Percentiles rank a stretch among this genome's conserved stretches.
Evolutionary conservation across 1,284 basidiomycete species (phyloP).

Genomic region (Psilocybe mexicana): DNA sequence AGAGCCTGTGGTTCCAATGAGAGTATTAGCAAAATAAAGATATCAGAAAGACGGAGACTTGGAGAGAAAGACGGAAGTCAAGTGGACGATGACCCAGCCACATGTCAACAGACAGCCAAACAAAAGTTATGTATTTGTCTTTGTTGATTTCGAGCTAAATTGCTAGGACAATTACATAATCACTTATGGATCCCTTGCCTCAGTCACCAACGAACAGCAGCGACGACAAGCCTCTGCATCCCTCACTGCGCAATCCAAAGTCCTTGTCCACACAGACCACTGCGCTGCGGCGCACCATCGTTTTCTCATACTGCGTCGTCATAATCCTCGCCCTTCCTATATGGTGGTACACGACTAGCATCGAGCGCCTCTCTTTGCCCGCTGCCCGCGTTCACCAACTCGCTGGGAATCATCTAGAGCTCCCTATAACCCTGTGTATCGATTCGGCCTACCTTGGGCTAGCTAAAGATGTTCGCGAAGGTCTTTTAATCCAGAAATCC

Average conservation of each 20-base stretch:
- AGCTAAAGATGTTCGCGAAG: slow-evolving; percentile 23
- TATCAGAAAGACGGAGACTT: slow-evolving; percentile 11
- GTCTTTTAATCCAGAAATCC: slow-evolving; percentile 22
- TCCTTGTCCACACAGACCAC: slow-evolving; percentile 55
- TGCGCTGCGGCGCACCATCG: slow-evolving; percentile 52
- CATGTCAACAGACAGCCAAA: slow-evolving; percentile 23
- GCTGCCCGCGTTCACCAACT: slow-evolving; percentile 59
- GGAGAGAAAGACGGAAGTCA: slow-evolving; percentile 13
- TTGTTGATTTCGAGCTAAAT: slow-evolving; percentile 11
- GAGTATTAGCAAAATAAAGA: slow-evolving; percentile 4
- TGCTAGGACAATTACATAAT: slow-evolving; percentile 16
- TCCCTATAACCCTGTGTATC: slow-evolving; percentile 56
- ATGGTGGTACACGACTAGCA: slow-evolving; percentile 90
- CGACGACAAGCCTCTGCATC: slow-evolving; percentile 12
- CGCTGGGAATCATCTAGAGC: slow-evolving; percentile 43
- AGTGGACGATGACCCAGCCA: slow-evolving; percentile 14
- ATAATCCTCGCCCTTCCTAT: slow-evolving; percentile 75
- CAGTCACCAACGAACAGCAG: slow-evolving; percentile 1
- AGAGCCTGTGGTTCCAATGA: slow-evolving; percentile 3
- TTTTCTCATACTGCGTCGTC: slow-evolving; percentile 75
- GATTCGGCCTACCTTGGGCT: slow-evolving; percentile 30
- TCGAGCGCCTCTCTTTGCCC: slow-evolving; percentile 77
- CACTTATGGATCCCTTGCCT: slow-evolving; percentile 19
- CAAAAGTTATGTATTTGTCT: slow-evolving; percentile 11
- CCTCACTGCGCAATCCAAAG: slow-evolving; percentile 44